phyloP scores from a whole-genome alignment of 2,329 filamentous ascomycete genomes.

The Aureobasidium sp. region DNA sequence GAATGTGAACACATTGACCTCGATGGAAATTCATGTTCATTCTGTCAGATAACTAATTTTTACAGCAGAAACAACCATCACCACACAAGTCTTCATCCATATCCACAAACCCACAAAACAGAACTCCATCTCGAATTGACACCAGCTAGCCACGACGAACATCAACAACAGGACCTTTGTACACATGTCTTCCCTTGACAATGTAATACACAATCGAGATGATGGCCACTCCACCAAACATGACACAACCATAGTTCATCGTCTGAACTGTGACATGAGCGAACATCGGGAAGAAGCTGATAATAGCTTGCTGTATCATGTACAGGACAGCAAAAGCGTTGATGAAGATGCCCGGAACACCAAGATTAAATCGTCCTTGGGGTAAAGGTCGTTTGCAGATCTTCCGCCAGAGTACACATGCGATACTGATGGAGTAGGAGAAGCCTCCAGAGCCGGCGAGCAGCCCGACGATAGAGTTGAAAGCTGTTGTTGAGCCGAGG shows the following conservation, averaged over 20 bases:
- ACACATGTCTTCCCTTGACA: conserved; percentile 18
- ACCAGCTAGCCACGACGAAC: not conserved
- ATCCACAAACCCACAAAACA: not conserved
- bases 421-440: conserved; percentile 35
- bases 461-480: conserved; percentile 38
- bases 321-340: conserved; percentile 24
- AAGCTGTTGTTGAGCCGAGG: conserved; percentile 32
- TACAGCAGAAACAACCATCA: not conserved
- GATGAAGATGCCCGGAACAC: conserved; percentile 22
- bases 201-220: conserved; percentile 16
- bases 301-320: conserved; percentile 20
- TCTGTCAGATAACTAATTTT: not conserved
- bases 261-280: conserved; percentile 22
- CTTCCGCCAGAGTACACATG: conserved; percentile 22
- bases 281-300: conserved; percentile 16
- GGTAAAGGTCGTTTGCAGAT: conserved; percentile 13
- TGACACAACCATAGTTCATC: conserved; percentile 21
- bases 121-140: not conserved
- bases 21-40: no score
- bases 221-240: conserved; percentile 20
- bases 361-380: conserved; percentile 22
- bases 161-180: conserved; percentile 21
- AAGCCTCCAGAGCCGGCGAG: conserved; percentile 33
- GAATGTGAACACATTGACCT: no score
- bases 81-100: not conserved